phyloP scores from a whole-genome alignment of 768 basidiomycete genomes.

The Calocybe indica region DNA sequence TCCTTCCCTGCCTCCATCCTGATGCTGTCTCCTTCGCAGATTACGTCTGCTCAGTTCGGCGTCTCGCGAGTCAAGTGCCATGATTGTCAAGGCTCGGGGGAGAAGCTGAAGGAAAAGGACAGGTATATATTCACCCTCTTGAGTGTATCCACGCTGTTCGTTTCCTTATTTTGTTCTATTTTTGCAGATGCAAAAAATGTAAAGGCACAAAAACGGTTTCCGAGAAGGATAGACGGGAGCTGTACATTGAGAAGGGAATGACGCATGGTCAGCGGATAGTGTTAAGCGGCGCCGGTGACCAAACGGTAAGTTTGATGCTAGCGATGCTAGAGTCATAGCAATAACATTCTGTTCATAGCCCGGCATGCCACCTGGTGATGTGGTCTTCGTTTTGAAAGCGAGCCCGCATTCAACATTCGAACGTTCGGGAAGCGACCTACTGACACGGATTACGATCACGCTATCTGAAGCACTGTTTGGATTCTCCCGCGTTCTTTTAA shows the following conservation, averaged over 20 bases:
- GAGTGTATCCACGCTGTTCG: neutral
- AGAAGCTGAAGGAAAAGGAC: constrained; percentile 79
- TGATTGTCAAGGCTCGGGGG: constrained; percentile 66
- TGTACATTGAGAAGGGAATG: constrained; percentile 86
- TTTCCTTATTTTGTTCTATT: too few species aligned
- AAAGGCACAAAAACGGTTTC: constrained; percentile 80
- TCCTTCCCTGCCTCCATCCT: neutral
- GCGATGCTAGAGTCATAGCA: neutral
- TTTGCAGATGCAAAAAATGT: constrained; percentile 86
- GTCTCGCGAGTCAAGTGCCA: constrained; percentile 52
- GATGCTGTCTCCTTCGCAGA: constrained; percentile 15
- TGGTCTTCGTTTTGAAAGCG: constrained; percentile 75
- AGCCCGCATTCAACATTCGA: constrained; percentile 75
- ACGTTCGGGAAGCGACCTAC: constrained; percentile 75
- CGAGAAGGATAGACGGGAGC: constrained; percentile 87
- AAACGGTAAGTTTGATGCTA: constrained; percentile 48
- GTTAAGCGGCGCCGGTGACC: constrained; percentile 88
- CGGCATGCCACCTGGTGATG: constrained; percentile 81
- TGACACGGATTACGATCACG: constrained; percentile 78
- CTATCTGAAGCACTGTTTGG: constrained; percentile 92
- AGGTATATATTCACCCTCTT: constrained; percentile 36
- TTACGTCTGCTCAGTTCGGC: constrained; percentile 41
- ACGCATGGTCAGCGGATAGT: constrained; percentile 78
- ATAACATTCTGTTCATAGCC: constrained; percentile 43
- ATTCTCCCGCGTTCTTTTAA: constrained; percentile 87